These are phyloP conservation scores for Alternaria infectoria DNA, from an alignment of 2,329 filamentous ascomycete genomes.

Conservation along the genomic window DNA sequence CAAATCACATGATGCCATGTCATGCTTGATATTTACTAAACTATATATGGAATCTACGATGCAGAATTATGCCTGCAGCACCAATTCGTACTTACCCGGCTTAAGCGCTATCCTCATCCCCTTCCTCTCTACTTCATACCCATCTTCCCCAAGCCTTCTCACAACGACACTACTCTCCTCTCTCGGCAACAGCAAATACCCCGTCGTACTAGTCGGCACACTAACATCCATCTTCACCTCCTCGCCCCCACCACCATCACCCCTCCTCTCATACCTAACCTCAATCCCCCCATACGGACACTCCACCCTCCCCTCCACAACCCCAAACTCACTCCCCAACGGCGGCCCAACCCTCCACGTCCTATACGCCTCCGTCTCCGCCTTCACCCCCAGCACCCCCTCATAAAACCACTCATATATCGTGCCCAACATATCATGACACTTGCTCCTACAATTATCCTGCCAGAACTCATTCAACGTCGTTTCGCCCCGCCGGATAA, in stretches of 20 bases:
- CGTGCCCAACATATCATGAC: slow-evolving; percentile 58
- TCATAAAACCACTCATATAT: slow-evolving; percentile 59
- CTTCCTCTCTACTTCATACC: neutral
- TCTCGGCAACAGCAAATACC: slow-evolving; percentile 17
- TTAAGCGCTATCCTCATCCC: neutral
- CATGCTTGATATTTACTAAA: neutral
- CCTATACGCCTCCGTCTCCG: slow-evolving; percentile 49
- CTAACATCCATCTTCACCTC: slow-evolving; percentile 22
- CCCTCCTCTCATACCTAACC: slow-evolving; percentile 25
- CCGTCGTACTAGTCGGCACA: slow-evolving; percentile 32
- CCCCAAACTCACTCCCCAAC: slow-evolving; percentile 50
- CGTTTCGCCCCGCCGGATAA: slow-evolving; percentile 54
- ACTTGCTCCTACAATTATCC: slow-evolving; percentile 53
- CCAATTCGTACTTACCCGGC: neutral
- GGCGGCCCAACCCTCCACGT: slow-evolving; percentile 51
- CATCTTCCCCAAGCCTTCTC: neutral
- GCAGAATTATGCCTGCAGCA: neutral
- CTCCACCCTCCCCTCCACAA: slow-evolving; percentile 48
- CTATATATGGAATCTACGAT: neutral
- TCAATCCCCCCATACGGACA: slow-evolving; percentile 50
- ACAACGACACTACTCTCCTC: neutral
- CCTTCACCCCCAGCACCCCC: slow-evolving; percentile 49
- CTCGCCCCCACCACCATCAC: neutral
- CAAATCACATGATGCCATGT: neutral
- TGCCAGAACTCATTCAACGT: slow-evolving; percentile 55